Evolutionary conservation across 805 yeast genomes (phyloP), one percentile per base, ranked within the genome.

Genomic region (Ogataea saltuana): DNA sequence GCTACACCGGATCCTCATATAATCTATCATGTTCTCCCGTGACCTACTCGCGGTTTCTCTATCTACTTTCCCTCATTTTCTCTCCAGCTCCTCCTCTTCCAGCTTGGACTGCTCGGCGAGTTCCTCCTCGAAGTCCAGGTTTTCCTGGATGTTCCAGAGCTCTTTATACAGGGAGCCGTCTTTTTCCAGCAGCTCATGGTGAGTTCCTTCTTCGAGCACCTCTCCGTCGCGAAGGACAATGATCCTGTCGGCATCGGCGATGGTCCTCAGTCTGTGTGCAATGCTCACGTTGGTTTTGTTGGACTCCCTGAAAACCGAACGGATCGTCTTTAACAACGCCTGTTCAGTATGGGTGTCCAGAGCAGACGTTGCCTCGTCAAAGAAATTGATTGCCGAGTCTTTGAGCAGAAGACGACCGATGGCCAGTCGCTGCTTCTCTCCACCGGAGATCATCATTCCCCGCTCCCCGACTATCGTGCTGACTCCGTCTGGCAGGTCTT

Each of bases 381-480:
- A 90, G 63, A 93, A 91, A 43, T 95, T 85, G 37, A 93, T 88
- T 20, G 93, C 91, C 0, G 97, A 80, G 50, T 80, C 74, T 64
- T 93, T 93, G 53, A 93, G 67, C 33, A 93, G 64, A n/a, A 93
- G 78, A 50, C 99, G 75, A 1, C 97, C 93, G 51, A 93, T 88
- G 0, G 99, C 98, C 32, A 93, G 71, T 49, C 99, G 71, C 66
- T 93, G 99, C 62, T 93, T 90, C 63, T 93, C 99, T 48, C 99
- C 99, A n/a, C 99, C 99, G 19, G 97, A 88, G 35, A 93, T 90
- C 99, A 93, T 93, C 76, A 93, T 75, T n/a, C 99, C 99, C 59
- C 95, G 72, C 64, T 93, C 99, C 37, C 99, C 99, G 13, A 93
- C 99, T 45, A 87, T 72, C 0, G 98, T 93, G 21, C 84, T 71